phyloP scores from a whole-genome alignment of 1,284 basidiomycete species.

The Marasmius tenuissimus region DNA sequence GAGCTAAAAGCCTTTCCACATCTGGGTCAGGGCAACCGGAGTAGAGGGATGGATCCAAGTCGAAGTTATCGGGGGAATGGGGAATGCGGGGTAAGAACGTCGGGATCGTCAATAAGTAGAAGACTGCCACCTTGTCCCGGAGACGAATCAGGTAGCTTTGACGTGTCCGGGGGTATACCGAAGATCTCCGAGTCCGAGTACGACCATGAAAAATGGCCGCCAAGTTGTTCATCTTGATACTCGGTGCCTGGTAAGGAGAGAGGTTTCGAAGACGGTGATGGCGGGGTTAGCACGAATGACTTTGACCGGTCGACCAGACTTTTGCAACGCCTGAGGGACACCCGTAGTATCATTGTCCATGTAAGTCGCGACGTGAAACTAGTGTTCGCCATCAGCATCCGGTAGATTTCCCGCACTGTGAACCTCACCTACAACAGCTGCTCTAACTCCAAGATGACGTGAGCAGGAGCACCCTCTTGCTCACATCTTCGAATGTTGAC shows the following conservation, averaged over 20 bases:
- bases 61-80: constrained; percentile 45
- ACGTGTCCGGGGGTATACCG: neutral
- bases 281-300: constrained; percentile 70
- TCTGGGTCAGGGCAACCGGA: constrained; percentile 39
- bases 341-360: constrained; percentile 99
- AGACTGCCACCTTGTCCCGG: constrained; percentile 20
- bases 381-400: constrained; percentile 7
- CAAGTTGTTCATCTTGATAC: neutral
- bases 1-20: constrained; percentile 35
- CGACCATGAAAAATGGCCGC: neutral
- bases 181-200: neutral
- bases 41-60: constrained; percentile 34
- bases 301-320: constrained; percentile 97
- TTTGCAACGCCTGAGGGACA: constrained; percentile 96
- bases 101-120: constrained; percentile 40
- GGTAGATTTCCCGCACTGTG: constrained; percentile 1
- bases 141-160: neutral
- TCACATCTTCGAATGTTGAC: constrained; percentile 92
- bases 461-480: constrained; percentile 95
- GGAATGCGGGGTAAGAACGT: constrained; percentile 39
- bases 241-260: constrained; percentile 8
- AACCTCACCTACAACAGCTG: constrained; percentile 82
- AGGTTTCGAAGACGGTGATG: constrained; percentile 3
- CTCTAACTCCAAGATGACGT: constrained; percentile 96
- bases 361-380: constrained; percentile 99